Evolutionary conservation across 208 protist genomes (phyloP).

Genomic region (Leishmania amazonensis): DNA sequence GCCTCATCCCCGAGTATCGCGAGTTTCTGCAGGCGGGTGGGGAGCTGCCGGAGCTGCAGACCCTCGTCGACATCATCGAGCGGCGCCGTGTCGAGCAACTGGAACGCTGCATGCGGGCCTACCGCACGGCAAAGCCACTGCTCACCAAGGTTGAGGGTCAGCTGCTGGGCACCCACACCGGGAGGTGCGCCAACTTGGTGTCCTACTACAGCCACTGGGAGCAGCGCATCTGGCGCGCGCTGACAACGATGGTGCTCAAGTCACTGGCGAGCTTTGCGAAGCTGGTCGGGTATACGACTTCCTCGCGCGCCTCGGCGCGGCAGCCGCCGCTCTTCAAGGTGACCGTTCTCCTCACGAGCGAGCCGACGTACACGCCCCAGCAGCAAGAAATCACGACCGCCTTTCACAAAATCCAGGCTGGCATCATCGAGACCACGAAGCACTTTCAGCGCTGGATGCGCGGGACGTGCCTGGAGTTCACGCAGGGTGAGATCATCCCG

Average conservation of each 20-base stretch:
- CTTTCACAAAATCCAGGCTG: conserved; percentile 91
- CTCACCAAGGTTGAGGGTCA: conserved; percentile 97
- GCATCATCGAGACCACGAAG: conserved; percentile 95
- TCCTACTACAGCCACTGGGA: conserved; percentile 98
- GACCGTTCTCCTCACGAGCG: conserved; percentile 89
- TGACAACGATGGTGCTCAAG: conserved; percentile 91
- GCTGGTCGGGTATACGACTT: conserved; percentile 82
- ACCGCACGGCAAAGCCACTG: conserved; percentile 94
- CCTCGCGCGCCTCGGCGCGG: conserved; percentile 27
- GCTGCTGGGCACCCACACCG: conserved; percentile 91
- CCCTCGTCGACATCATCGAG: conserved; percentile 93
- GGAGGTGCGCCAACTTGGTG: conserved; percentile 85
- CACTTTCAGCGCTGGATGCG: conserved; percentile 96
- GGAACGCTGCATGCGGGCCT: conserved; percentile 91
- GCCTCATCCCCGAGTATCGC: conserved; percentile 82
- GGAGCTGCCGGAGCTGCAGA: conserved; percentile 92
- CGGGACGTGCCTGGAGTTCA: conserved; percentile 96
- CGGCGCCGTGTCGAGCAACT: conserved; percentile 72
- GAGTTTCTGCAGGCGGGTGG: conserved; percentile 78
- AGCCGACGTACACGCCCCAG: conserved; percentile 93
- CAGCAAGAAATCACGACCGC: conserved; percentile 93
- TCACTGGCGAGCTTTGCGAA: conserved; percentile 88
- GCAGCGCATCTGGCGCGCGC: conserved; percentile 92
- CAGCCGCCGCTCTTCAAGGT: conserved; percentile 94
- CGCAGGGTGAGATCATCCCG: conserved; percentile 89